Evolutionary conservation across 352 stramenopile species (phyloP).

Genomic region (Phytophthora uliginosa): DNA sequence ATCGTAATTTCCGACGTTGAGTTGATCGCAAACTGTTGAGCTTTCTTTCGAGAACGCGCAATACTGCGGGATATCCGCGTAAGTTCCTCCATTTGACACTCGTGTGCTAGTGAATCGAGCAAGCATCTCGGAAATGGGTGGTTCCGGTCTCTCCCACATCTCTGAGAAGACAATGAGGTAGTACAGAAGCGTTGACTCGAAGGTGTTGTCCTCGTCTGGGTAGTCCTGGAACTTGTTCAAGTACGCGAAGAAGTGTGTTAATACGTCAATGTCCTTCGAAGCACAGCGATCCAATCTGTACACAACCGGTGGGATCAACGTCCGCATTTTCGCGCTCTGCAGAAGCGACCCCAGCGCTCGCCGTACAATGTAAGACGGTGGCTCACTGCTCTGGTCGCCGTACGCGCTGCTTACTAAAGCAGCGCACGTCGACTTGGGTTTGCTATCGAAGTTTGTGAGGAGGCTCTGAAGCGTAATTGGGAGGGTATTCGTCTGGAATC

Average conservation of each 20-base stretch:
- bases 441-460: conserved; percentile 31
- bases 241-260: conserved; percentile 34
- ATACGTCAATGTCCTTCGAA: conserved; percentile 32
- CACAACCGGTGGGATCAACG: conserved; percentile 46
- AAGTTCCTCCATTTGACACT: conserved; percentile 34
- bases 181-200: conserved; percentile 43
- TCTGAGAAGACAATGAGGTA: conserved; percentile 66
- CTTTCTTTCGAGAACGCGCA: conserved; percentile 65
- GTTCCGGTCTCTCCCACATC: conserved; percentile 58
- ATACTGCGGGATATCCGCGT: conserved; percentile 45
- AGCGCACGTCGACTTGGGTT: conserved; percentile 38
- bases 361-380: conserved; percentile 41
- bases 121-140: conserved; percentile 20
- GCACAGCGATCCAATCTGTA: conserved; percentile 55
- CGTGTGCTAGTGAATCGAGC: conserved; percentile 33
- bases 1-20: conserved; percentile 32
- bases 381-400: conserved; percentile 7
- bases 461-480: conserved; percentile 30
- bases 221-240: conserved; percentile 4
- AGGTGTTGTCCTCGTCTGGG: conserved; percentile 33
- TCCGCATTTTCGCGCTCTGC: conserved; percentile 25
- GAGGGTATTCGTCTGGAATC: conserved; percentile 31
- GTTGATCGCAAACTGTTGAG: conserved; percentile 39
- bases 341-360: conserved; percentile 39
- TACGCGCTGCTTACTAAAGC: conserved; percentile 18